Base-by-base conservation (phyloP, 2,329 filamentous ascomycete genomes). In the Xylariaceae sp. region DNA sequence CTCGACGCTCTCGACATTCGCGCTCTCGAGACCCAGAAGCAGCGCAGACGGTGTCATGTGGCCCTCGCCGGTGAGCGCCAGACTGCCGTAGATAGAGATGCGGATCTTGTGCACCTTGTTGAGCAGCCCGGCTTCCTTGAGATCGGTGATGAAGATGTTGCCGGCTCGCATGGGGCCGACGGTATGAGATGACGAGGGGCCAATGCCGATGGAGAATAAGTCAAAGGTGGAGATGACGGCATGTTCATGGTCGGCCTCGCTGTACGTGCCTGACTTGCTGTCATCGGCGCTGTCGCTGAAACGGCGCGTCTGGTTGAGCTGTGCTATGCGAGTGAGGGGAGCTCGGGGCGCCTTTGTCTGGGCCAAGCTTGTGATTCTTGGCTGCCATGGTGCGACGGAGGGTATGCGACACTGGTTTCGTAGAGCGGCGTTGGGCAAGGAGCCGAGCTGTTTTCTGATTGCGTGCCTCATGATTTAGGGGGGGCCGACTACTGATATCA, bases 171-270 rank as follows among this genome's bases (percentile, higher is more conserved):
- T 80, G 15, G 78, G 78, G 0, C 78, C 78, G 23, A 80, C 78
- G 0, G 78, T 80, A 67, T 80, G 78, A 9, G 78, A 80, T 1
- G 78, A 80, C 0, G 78, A 80, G 9, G 78, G 78, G 0, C 78
- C 78, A 63, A 80, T 80, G 64, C 78, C 78, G 55, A 80, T 79
- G 37, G 78, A 80, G 68, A 80, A 80, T 39, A 80, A 72, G 66
- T 80, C 78, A 62, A 80, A 80, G 0, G 78, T 77, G 2, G 78
- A 80, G 58, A 80, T 80, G 66, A 80, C 78, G 59, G 78, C 78
- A 64, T 80, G 78, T 64, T 80, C 78, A 51, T 78, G 76, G 52
- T 79, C 78, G 1, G 78, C 73, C 63, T 80, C 78, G 61, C 75
- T 80, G 67, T 80, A 80, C 9, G 73, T 75, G 55, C 77, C 76